Evolutionary conservation across 805 yeast genomes (phyloP), one percentile per base, ranked within the genome.

Genomic region (Isabelozyma heimii): DNA sequence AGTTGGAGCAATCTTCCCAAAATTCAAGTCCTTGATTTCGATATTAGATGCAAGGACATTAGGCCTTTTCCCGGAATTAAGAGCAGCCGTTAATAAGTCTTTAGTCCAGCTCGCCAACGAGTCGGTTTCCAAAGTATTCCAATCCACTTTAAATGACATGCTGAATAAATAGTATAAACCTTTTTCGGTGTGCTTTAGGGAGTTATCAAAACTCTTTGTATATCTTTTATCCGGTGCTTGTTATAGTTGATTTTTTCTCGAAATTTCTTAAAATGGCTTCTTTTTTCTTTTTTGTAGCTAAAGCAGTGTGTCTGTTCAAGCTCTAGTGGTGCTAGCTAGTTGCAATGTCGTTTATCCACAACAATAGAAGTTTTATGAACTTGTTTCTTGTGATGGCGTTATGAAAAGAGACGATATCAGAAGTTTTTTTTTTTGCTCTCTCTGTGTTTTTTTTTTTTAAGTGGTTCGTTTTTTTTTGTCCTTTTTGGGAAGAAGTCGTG

Each of bases 101-200:
- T 77, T 77, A 7, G 89, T 81, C 79, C 87, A 85, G 27, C 72
- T 68, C 26, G 83, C 74, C 54, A 85, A 72, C 30, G 84, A 76
- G 45, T 83, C 84, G 49, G 83, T 77, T 54, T 88, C 89, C 39
- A 89, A 75, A 8, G 88, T 76, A 52, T 80, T 77, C 96, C 96
- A 89, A 65, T 85, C 81, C 53, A 88, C 84, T 52, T 84, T 80
- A 60, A 89, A 87, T 7, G 94, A 86, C 95, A 88, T 88, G 38
- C 13, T 37, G 45, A 20, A 17, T 40, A 30, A 10, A 30, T 16
- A 13, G n/a, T 30, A 30, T 30, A 13, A 30, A 10, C 10, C 35
- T 8, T 13, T 20, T 20, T 20, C 24, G 24, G 24, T 20, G 12
- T 15, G 14, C 8, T 45, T 28, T 42, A n/a, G 15, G 13, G 38